These are phyloP conservation scores for Picea glauca DNA, from an alignment of 75 land plant genomes.

Conservation along the genomic window DNA sequence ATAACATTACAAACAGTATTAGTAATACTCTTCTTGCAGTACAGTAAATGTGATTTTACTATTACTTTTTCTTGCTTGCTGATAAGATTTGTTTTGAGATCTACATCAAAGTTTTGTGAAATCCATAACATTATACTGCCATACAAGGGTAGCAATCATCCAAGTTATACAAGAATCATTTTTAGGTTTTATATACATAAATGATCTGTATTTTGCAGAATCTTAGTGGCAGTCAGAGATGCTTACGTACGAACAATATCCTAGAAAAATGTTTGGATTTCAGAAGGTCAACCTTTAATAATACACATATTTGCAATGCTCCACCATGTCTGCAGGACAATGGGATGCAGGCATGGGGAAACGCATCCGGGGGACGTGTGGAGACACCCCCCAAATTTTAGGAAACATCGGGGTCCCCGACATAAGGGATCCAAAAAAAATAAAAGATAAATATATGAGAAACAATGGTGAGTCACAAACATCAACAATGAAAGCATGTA, in stretches of 20 bases:
- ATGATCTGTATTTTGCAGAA: background rate
- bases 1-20: background rate
- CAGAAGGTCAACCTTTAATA: background rate
- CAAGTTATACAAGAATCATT: background rate
- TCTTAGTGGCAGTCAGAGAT: background rate
- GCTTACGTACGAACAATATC: background rate
- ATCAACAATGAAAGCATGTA: too few relatives aligned
- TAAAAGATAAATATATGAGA: too few relatives aligned
- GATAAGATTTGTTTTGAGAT: background rate
- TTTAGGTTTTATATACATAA: background rate
- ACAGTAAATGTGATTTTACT: background rate
- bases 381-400: too few relatives aligned
- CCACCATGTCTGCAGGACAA: too few relatives aligned
- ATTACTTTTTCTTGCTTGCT: background rate
- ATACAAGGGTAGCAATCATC: background rate
- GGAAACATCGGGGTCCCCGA: too few relatives aligned
- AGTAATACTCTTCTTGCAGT: background rate
- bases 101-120: background rate
- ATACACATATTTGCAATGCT: too few relatives aligned
- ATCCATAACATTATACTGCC: background rate
- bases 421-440: too few relatives aligned
- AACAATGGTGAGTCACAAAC: too few relatives aligned
- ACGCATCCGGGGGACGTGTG: too few relatives aligned
- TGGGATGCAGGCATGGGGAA: too few relatives aligned
- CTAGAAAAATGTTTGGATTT: conserved; percentile 2